Percentiles rank a stretch among this genome's conserved stretches.
Evolutionary conservation across 306 rosid genomes (phyloP).

Genomic region (Hippophae rhamnoides): DNA sequence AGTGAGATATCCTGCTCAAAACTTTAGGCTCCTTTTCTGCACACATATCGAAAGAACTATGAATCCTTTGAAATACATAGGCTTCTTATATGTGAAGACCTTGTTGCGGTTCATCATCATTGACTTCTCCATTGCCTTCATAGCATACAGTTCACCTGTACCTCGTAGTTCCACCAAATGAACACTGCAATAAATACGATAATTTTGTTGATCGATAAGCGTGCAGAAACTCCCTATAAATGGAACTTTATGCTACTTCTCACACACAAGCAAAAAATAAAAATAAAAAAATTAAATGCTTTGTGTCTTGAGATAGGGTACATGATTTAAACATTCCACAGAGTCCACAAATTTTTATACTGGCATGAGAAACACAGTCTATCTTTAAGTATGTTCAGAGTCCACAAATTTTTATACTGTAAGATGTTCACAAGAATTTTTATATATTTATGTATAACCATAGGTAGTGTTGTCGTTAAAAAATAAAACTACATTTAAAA

Average conservation of each 20-base stretch:
- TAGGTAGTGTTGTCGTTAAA: too few relatives aligned
- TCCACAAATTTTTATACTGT: too few relatives aligned
- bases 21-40: constrained; percentile 1
- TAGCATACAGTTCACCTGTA: constrained; percentile 69
- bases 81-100: constrained; percentile 41
- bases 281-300: too few relatives aligned
- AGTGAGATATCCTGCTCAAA: background rate
- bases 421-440: too few relatives aligned
- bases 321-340: too few relatives aligned
- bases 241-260: background rate
- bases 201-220: background rate
- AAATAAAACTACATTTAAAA: too few relatives aligned
- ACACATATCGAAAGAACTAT: background rate
- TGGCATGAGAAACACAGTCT: too few relatives aligned
- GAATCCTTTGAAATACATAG: constrained; percentile 7
- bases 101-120: constrained; percentile 80
- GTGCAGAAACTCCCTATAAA: background rate
- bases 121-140: constrained; percentile 97
- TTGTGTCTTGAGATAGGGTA: too few relatives aligned
- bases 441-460: too few relatives aligned
- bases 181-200: constrained; percentile 50
- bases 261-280: background rate
- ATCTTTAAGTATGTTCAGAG: too few relatives aligned
- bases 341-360: too few relatives aligned
- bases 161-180: constrained; percentile 87